Evolutionary conservation across 2,329 filamentous ascomycete species (phyloP), one percentile per base, ranked within the genome.

Genomic region (Dryadomyces quercivorus): DNA sequence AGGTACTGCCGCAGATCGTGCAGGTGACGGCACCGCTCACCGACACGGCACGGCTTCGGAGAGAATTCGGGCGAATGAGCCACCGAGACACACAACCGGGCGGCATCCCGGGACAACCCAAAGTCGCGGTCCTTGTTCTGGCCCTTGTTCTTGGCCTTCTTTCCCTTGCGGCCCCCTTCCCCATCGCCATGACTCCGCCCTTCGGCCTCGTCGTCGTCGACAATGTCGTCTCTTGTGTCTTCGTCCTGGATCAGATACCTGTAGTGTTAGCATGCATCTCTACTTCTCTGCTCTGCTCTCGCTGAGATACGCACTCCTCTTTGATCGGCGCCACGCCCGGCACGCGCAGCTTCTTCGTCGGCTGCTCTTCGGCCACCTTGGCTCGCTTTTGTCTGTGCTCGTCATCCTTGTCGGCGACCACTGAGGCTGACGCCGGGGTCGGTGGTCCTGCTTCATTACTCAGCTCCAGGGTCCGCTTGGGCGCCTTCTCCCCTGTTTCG

Each of bases 1-100:
- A 98, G 72, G 65, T 98, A 98, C 65, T 82, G 84, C 59, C 93
- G 82, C 48, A 98, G 71, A 63, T 96, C 82, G 65, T 98, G 93
- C 62, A 84, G 82, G 60, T 85, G 81, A 60, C 82, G 88, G 73
- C 93, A 98, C 58, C 80, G 82, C 36, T 88, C 84, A 26, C 87
- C 91, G 62, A 84, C 94, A 50, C 73, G 77, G 69, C 93, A 97
- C 26, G 82, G 72, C 59, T 76, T 74, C 0, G 90, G 88, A 3
- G 88, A 91, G 67, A 95, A 95, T 65, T 97, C 92, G 42, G 86
- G 75, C 58, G 74, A 78, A 63, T 82, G 78, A 18, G 80, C 80
- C 57, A 87, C 77, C 53, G 84, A 89, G 62, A 82, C 81, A 70
- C 92, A 97, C 9, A 97, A 78, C 44, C 80, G 80, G 54, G 91